These are phyloP conservation scores for Astrocystis sublimbata DNA, from an alignment of 495 filamentous ascomycete genomes.

Conservation along the genomic window DNA sequence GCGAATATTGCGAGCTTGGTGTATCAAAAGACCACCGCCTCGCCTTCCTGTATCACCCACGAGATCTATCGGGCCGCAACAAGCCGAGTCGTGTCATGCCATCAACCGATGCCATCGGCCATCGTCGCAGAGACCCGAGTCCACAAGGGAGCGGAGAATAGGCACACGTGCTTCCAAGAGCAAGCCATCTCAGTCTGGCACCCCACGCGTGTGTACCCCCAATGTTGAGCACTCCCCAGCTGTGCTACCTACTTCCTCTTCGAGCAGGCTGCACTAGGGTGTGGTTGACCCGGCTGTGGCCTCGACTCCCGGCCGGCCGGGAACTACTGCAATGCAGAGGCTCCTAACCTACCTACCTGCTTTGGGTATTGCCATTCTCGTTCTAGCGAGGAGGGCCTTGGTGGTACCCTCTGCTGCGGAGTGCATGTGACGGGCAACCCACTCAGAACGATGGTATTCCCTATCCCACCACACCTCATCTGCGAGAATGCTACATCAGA, in stretches of 20 bases:
- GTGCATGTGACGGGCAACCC: background rate
- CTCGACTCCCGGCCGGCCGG: constrained; percentile 15
- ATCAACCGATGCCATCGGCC: background rate
- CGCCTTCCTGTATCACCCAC: background rate
- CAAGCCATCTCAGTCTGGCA: background rate
- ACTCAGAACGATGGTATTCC: constrained; percentile 7
- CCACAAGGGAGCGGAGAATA: constrained; percentile 4
- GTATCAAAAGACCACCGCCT: background rate
- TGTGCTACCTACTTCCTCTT: constrained; percentile 13
- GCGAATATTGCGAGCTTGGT: background rate
- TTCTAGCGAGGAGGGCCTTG: constrained; percentile 5
- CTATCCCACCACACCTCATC: constrained; percentile 15
- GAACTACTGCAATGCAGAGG: constrained; percentile 21
- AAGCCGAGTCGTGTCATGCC: no score
- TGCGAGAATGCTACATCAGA: constrained; percentile 6
- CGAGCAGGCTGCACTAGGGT: constrained; percentile 10
- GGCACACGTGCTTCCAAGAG: constrained; percentile 15
- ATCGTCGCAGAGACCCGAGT: background rate
- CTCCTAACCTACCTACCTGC: constrained; percentile 15
- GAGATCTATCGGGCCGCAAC: background rate
- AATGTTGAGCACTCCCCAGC: background rate
- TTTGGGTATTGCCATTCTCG: constrained; percentile 11
- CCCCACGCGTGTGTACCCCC: constrained; percentile 6
- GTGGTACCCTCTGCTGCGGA: constrained; percentile 12
- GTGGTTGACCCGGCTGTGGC: constrained; percentile 14